Evolutionary conservation across 2,329 filamentous ascomycete species (phyloP).

Genomic region (Aspergillus melleus): DNA sequence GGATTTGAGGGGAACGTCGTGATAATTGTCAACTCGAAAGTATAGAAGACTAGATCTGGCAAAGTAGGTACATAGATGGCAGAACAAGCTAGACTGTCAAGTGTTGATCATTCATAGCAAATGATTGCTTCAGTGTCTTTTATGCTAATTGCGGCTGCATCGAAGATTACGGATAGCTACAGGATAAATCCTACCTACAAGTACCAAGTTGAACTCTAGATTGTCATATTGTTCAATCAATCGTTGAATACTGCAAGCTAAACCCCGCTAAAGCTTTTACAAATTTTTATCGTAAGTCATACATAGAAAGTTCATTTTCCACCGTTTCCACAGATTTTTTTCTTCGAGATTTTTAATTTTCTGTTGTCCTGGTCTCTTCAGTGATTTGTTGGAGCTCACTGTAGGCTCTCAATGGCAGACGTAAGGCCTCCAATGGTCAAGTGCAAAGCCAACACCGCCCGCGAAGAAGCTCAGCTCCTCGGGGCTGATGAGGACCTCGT

Average conservation of each 20-base stretch:
- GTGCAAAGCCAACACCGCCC: conserved; percentile 36
- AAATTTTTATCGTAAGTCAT: not conserved
- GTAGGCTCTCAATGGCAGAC: conserved; percentile 1
- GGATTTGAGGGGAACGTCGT: too few species aligned
- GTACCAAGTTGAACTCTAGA: not conserved
- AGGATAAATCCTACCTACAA: too few species aligned
- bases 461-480: conserved; percentile 44
- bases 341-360: not conserved
- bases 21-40: too few species aligned
- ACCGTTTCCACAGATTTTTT: not conserved
- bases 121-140: too few species aligned
- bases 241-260: not conserved
- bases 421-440: conserved; percentile 23
- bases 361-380: not conserved
- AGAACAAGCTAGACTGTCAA: too few species aligned
- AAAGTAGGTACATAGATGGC: too few species aligned
- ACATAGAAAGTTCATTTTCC: not conserved
- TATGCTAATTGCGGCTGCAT: too few species aligned
- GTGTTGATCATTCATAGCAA: too few species aligned
- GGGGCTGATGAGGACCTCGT: conserved; percentile 31
- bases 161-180: too few species aligned
- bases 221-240: not conserved
- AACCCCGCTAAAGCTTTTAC: not conserved
- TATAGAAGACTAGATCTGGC: too few species aligned
- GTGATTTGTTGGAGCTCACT: not conserved